Evolutionary conservation across 1,139 yeast species (phyloP), one percentile per base, ranked within the genome.

Genomic region (Schwanniomyces etchellsii): DNA sequence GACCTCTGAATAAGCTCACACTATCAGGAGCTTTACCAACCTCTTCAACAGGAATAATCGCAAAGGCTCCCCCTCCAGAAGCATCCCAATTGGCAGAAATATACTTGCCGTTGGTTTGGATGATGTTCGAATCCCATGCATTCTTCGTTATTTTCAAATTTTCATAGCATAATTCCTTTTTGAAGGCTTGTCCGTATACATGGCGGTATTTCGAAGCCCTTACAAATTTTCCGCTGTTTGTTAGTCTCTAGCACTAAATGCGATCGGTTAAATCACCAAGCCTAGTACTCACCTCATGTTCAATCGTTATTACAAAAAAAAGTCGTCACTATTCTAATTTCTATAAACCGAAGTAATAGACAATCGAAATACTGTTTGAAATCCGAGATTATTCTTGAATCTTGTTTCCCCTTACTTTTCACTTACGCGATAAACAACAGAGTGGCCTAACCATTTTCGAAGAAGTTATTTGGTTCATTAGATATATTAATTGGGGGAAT

Each of bases 51-150:
- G 98, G 98, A 34, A 91, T 78, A 11, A 91, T 82, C 1, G 95
- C 96, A 65, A 91, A 89, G 0, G 97, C 93, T 32, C 98, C 98
- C 39, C 97, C 97, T 27, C 97, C 97, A 5, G 94, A 81, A 14
- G 96, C 71, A 38, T 85, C 88, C 96, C 96, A 88, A 55, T 86
- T 88, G 38, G 86, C 83, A 1, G 96, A 72, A 24, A 91, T 60
- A 50, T 76, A 91, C 55, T 82, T 81, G 20, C 96, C 93, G 53
- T 91, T 91, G 40, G 57, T 38, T 31, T 84, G 79, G 43, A 89
- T 73, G 42, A 91, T 70, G 54, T 89, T 89, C 29, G 96, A 85
- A 55, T 91, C 98, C 86, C 95, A 91, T 1, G 97, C 98, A 48
- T 88, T 89, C 53, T 84, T 79, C 45, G 95, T 84, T 34, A 81